Evolutionary conservation across 2,329 filamentous ascomycete genomes (phyloP).

Genomic region (Sordariomycetes sp.): DNA sequence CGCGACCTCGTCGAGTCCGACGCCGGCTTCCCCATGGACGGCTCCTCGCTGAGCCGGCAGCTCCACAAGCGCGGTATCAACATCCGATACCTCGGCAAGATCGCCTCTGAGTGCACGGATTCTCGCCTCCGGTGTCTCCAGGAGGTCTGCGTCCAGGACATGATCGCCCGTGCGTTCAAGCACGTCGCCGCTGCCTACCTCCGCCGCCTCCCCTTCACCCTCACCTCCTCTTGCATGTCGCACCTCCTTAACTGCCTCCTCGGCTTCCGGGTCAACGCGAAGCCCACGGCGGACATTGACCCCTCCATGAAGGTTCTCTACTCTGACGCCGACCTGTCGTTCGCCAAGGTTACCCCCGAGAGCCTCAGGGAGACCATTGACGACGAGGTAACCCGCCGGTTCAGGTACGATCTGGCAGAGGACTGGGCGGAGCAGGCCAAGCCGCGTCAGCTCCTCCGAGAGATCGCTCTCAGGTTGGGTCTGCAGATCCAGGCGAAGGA

Average conservation of each 20-base stretch:
- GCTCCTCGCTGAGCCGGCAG: constrained; percentile 76
- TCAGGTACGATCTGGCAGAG: constrained; percentile 60
- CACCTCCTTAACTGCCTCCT: constrained; percentile 93
- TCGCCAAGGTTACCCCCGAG: constrained; percentile 68
- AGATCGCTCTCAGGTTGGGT: constrained; percentile 80
- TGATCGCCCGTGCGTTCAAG: constrained; percentile 93
- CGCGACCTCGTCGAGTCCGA: constrained; percentile 85
- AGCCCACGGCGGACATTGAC: constrained; percentile 70
- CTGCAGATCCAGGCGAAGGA: constrained; percentile 72
- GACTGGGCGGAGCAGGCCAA: constrained; percentile 60
- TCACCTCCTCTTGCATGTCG: constrained; percentile 68
- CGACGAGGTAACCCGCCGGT: constrained; percentile 61
- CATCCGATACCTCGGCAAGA: constrained; percentile 82
- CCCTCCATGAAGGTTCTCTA: constrained; percentile 65
- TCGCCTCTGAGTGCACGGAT: constrained; percentile 57
- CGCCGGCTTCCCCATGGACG: constrained; percentile 96
- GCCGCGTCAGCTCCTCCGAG: constrained; percentile 76
- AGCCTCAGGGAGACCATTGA: constrained; percentile 59
- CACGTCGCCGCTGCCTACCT: constrained; percentile 75
- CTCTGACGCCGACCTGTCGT: constrained; percentile 69
- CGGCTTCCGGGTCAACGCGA: constrained; percentile 63
- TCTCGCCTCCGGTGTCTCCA: constrained; percentile 67
- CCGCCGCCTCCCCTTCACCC: constrained; percentile 65
- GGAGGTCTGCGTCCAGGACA: constrained; percentile 75
- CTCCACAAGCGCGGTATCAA: constrained; percentile 98